phyloP scores from a whole-genome alignment of 177 flowering plant genomes.

The Vitis hybrid region DNA sequence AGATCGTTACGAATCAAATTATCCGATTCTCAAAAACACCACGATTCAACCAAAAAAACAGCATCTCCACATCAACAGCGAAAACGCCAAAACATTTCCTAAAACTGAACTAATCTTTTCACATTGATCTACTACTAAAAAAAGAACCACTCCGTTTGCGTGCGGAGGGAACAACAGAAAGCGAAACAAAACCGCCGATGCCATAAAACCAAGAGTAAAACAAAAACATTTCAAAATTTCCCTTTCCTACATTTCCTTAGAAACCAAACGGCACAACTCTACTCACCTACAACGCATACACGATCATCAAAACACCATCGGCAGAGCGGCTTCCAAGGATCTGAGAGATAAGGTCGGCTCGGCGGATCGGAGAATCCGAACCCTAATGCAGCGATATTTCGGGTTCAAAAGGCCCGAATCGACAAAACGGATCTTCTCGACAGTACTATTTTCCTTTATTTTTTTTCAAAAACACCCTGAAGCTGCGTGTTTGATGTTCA shows the following conservation, averaged over 20 bases:
- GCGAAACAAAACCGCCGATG: neutral
- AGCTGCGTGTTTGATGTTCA: neutral
- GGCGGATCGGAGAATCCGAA: constrained; percentile 20
- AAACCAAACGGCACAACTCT: constrained; percentile 4
- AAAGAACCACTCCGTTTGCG: neutral
- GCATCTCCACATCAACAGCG: constrained; percentile 1
- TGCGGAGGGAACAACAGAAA: constrained; percentile 4
- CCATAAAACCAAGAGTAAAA: neutral
- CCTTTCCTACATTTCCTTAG: constrained; percentile 4
- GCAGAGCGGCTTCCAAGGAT: constrained; percentile 11
- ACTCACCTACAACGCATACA: constrained; percentile 17
- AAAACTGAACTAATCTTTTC: neutral
- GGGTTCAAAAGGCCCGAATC: constrained; percentile 2
- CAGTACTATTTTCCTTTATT: neutral
- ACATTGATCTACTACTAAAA: constrained; percentile 20
- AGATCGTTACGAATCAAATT: too few relatives aligned
- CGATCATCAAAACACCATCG: constrained; percentile 22
- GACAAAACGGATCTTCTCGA: neutral
- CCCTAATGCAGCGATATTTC: constrained; percentile 10
- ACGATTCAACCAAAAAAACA: constrained; percentile 1
- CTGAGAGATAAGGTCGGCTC: constrained; percentile 3
- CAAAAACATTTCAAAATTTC: neutral
- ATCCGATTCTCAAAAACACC: too few relatives aligned
- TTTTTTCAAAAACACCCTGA: neutral
- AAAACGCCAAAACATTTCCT: neutral